Evolutionary conservation across 139 green algal genomes (phyloP).

Genomic region (Dunaliella sp.): DNA sequence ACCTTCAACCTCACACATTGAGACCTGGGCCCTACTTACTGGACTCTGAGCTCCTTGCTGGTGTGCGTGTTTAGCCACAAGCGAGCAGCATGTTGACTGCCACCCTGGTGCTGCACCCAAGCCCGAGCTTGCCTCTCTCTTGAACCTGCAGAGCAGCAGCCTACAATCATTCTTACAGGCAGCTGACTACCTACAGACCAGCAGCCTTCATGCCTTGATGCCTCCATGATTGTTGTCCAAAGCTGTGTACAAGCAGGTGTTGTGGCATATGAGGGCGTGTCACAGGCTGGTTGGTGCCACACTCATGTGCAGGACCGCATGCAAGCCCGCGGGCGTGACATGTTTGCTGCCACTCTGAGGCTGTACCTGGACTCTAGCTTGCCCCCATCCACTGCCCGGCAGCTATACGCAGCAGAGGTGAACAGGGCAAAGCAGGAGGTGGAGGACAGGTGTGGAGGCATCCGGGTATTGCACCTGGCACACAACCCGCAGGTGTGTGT

Average conservation of each 20-base stretch:
- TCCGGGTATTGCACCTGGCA: conserved; percentile 37
- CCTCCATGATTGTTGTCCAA: background rate
- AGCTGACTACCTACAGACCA: background rate
- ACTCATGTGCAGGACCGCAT: background rate
- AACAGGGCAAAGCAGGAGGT: background rate
- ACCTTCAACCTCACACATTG: no score
- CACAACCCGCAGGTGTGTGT: conserved; percentile 22
- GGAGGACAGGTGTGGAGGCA: conserved; percentile 28
- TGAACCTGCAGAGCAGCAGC: background rate
- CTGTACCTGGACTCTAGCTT: background rate
- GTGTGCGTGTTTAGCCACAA: background rate
- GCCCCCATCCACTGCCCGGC: background rate
- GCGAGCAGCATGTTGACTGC: background rate
- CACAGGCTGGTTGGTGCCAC: no score
- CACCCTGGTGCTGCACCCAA: background rate
- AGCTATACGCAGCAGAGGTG: background rate
- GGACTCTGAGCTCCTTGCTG: no score
- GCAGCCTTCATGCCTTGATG: background rate
- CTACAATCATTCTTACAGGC: background rate
- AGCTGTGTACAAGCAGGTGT: background rate
- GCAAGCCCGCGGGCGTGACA: background rate
- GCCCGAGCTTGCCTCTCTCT: background rate
- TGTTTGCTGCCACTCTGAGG: background rate
- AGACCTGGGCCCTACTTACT: no score
- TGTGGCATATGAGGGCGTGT: no score